A percentile compares a stretch with the other conserved stretches of the same genome.
These are phyloP conservation scores for Eutypella sp. DNA, from an alignment of 2,329 filamentous ascomycete genomes.

Conservation along the genomic window DNA sequence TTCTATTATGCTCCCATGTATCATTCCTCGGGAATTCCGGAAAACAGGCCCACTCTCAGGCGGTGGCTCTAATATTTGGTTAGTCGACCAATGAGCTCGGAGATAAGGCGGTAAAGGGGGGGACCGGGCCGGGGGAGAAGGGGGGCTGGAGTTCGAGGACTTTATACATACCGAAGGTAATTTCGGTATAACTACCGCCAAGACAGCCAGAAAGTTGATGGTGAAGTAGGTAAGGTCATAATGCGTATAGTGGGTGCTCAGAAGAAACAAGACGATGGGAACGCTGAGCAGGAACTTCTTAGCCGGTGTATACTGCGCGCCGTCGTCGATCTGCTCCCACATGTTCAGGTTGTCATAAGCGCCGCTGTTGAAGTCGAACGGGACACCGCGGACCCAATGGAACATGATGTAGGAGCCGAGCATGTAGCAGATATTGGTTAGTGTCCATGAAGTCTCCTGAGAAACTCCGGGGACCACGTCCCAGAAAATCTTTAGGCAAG, in stretches of 20 bases:
- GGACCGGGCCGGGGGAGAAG: background rate
- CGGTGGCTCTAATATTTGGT: constrained; percentile 61
- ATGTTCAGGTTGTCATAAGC: constrained; percentile 99
- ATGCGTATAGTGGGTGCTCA: constrained; percentile 98
- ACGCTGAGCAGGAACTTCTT: constrained; percentile 98
- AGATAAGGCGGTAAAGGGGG: too few relatives aligned
- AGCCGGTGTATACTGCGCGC: constrained; percentile 94
- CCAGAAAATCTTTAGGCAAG: constrained; percentile 90
- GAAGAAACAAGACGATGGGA: constrained; percentile 86
- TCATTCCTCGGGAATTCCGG: constrained; percentile 58
- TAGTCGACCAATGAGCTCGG: constrained; percentile 23
- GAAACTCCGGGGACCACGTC: constrained; percentile 94
- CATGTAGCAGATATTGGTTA: constrained; percentile 99
- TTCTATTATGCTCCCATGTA: background rate
- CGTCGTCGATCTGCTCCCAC: constrained; percentile 99
- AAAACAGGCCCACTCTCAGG: constrained; percentile 71
- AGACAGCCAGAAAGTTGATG: constrained; percentile 90
- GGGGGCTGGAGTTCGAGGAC: background rate
- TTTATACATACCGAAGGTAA: constrained; percentile 74
- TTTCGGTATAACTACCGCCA: constrained; percentile 94
- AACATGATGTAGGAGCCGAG: constrained; percentile 99
- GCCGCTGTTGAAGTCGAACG: constrained; percentile 97
- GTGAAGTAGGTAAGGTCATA: constrained; percentile 96
- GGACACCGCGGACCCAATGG: constrained; percentile 95
- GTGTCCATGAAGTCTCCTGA: constrained; percentile 96